A percentile compares a stretch with the other conserved stretches of the same genome.
Evolutionary conservation across 2,329 filamentous ascomycete species (phyloP).

Genomic region (Verticillium nubilum): DNA sequence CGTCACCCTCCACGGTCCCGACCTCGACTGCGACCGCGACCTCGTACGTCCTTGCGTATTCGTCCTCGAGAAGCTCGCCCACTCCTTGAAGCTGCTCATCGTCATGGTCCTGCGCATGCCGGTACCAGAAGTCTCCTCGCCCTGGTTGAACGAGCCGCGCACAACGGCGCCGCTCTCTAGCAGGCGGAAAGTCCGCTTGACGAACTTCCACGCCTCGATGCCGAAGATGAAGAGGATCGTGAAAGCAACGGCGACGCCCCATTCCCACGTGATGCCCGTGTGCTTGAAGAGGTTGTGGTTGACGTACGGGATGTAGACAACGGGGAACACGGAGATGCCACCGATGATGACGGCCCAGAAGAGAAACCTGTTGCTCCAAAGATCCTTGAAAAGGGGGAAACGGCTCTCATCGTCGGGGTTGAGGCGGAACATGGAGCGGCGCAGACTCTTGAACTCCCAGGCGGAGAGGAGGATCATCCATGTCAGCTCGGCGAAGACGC

Average conservation of each 20-base stretch:
- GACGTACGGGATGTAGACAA: conserved; percentile 67
- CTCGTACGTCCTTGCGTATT: not conserved
- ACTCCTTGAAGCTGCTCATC: conserved; percentile 45
- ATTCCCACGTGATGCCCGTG: conserved; percentile 67
- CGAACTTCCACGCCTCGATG: conserved; percentile 67
- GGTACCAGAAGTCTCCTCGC: conserved; percentile 35
- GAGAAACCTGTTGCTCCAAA: conserved; percentile 66
- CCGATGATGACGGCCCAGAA: conserved; percentile 62
- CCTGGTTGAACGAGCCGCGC: conserved; percentile 46
- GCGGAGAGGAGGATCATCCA: conserved; percentile 70
- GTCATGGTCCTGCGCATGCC: conserved; percentile 42
- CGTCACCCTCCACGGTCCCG: conserved; percentile 3
- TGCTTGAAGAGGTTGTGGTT: conserved; percentile 71
- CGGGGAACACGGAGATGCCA: conserved; percentile 57
- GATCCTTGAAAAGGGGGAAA: conserved; percentile 53
- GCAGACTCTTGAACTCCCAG: conserved; percentile 73
- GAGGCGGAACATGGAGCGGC: conserved; percentile 66
- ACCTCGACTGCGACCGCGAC: not conserved
- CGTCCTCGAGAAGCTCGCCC: conserved; percentile 24
- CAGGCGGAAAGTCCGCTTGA: conserved; percentile 52
- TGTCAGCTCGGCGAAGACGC: conserved; percentile 67
- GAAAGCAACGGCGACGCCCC: conserved; percentile 61
- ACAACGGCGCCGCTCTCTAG: conserved; percentile 47
- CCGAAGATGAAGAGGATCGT: conserved; percentile 60
- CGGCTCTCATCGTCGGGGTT: conserved; percentile 44